phyloP scores from a whole-genome alignment of 345 rosid genomes.

The Eucalyptus virginea region DNA sequence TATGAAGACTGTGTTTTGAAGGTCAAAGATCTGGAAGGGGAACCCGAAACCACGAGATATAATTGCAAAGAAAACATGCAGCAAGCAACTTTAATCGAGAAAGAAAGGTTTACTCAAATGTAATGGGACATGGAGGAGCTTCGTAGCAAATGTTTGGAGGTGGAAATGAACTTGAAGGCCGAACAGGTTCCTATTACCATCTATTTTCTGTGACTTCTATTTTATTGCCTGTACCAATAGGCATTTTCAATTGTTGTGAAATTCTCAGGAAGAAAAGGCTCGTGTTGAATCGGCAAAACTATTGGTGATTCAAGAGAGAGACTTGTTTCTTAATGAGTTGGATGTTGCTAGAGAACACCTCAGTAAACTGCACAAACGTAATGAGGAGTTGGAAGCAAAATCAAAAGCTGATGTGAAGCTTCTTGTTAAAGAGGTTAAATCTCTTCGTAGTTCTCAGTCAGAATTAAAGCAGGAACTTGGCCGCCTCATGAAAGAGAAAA shows the following conservation, averaged over 20 bases:
- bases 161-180: slow-evolving; percentile 52
- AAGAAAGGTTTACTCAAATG: slow-evolving; percentile 80
- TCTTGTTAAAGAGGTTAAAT: slow-evolving; percentile 87
- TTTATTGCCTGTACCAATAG: background rate
- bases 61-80: slow-evolving; percentile 74
- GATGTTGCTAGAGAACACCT: slow-evolving; percentile 40
- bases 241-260: background rate
- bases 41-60: slow-evolving; percentile 79
- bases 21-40: slow-evolving; percentile 96
- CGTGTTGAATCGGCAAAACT: slow-evolving; percentile 32
- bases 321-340: slow-evolving; percentile 53
- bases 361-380: slow-evolving; percentile 39
- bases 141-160: slow-evolving; percentile 61
- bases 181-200: slow-evolving; percentile 36
- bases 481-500: slow-evolving; percentile 69
- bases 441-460: slow-evolving; percentile 67
- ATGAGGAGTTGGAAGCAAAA: slow-evolving; percentile 74
- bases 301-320: slow-evolving; percentile 45
- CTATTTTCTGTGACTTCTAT: background rate
- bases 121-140: slow-evolving; percentile 97
- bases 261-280: slow-evolving; percentile 63
- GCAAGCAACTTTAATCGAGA: slow-evolving; percentile 63
- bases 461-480: slow-evolving; percentile 76
- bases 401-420: slow-evolving; percentile 82
- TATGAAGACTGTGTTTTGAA: slow-evolving; percentile 6